Conservation (phyloP, 2,329 filamentous ascomycete genomes). For the Myriosclerotinia scirpicola region DNA sequence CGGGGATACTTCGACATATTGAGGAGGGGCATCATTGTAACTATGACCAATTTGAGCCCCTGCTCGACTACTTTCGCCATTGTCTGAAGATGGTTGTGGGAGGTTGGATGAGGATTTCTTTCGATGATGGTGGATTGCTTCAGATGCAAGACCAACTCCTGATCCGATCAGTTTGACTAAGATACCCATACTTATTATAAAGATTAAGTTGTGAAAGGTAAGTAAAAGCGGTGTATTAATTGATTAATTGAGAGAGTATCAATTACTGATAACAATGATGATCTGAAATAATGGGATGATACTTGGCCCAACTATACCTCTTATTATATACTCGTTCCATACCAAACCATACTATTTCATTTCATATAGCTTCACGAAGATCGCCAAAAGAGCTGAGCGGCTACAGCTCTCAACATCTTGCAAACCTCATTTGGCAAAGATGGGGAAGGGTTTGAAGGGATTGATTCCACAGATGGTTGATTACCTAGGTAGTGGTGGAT, state of each 20-base stretch:
- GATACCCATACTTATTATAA: constrained; percentile 30
- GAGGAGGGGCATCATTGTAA: constrained; percentile 28
- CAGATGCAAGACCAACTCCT: constrained; percentile 36
- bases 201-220: neutral
- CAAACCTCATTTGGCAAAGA: constrained; percentile 10
- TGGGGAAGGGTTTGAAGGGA: neutral
- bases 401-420: constrained; percentile 11
- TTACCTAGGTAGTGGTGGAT: neutral
- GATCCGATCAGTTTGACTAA: constrained; percentile 33
- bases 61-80: constrained; percentile 29
- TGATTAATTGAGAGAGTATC: no score
- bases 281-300: neutral
- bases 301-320: constrained; percentile 1
- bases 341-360: no score
- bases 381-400: neutral
- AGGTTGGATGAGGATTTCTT: constrained; percentile 20
- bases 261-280: neutral
- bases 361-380: neutral
- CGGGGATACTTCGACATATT: constrained; percentile 32
- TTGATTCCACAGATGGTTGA: no score
- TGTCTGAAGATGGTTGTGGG: constrained; percentile 4
- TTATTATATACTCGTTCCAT: constrained; percentile 14
- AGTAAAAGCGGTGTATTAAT: neutral
- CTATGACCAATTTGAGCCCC: neutral
- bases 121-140: constrained; percentile 30